Percentiles rank a stretch among this genome's conserved stretches.
These are phyloP conservation scores for Aspergillus biplanus DNA, from an alignment of 495 filamentous ascomycete genomes.

Conservation along the genomic window DNA sequence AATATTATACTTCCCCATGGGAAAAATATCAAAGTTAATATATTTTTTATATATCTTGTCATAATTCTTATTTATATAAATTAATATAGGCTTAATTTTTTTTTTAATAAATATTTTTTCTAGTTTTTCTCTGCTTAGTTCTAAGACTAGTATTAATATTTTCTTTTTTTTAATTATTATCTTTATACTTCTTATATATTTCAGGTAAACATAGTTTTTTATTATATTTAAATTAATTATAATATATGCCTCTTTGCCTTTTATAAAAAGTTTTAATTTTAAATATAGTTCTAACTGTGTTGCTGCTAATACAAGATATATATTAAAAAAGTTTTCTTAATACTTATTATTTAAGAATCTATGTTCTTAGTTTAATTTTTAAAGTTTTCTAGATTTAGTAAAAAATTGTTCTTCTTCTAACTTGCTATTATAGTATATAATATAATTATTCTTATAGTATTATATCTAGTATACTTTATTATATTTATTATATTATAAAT, in stretches of 20 bases:
- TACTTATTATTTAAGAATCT: too few relatives aligned
- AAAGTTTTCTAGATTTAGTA: not conserved
- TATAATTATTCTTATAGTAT: constrained; percentile 1
- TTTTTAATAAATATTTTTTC: too few relatives aligned
- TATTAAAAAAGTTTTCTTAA: too few relatives aligned
- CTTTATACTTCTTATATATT: too few relatives aligned
- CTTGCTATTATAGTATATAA: not conserved
- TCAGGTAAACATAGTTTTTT: too few relatives aligned
- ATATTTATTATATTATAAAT: too few relatives aligned
- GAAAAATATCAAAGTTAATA: not conserved
- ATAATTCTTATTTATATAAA: too few relatives aligned
- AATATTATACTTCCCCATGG: not conserved
- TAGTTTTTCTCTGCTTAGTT: too few relatives aligned
- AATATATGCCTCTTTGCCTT: not conserved
- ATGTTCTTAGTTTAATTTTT: not conserved
- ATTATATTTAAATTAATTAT: not conserved
- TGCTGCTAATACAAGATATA: not conserved
- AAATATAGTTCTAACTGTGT: not conserved
- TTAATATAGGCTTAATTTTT: too few relatives aligned
- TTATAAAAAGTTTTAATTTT: not conserved
- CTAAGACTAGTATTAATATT: too few relatives aligned
- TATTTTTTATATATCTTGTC: too few relatives aligned
- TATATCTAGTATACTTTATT: not conserved
- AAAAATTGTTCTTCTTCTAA: not conserved
- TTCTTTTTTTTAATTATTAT: too few relatives aligned